A percentile compares a stretch with the other conserved stretches of the same genome.
These are phyloP conservation scores for Paramecium caudatum DNA, from an alignment of 73 alveolate species.

Conservation along the genomic window DNA sequence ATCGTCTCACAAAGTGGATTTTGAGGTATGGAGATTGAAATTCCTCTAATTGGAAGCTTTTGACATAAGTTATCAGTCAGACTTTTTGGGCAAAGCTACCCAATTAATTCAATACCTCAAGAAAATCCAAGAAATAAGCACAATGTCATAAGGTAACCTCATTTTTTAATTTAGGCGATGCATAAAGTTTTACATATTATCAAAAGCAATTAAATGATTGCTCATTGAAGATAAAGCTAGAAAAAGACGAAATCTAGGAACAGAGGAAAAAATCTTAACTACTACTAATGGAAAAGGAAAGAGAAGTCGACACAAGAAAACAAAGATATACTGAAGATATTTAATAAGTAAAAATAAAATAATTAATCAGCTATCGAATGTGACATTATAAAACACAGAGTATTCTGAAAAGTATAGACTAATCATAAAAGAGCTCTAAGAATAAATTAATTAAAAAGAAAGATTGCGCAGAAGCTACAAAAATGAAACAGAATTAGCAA, in stretches of 20 bases:
- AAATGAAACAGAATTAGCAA: conserved; percentile 26
- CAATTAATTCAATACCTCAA: neutral
- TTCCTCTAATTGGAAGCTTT: neutral
- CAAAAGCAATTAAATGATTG: neutral
- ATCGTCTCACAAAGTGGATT: neutral
- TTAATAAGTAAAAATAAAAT: neutral
- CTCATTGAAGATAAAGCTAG: neutral
- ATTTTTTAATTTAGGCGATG: neutral
- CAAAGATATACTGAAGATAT: neutral
- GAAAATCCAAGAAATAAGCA: neutral
- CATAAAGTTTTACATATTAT: neutral
- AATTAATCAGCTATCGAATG: neutral
- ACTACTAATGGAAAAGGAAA: too few species aligned
- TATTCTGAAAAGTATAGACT: too few species aligned
- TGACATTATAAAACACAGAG: neutral
- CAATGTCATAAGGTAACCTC: neutral
- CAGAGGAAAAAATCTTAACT: neutral
- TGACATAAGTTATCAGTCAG: neutral
- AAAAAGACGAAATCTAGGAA: neutral
- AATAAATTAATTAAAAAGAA: neutral
- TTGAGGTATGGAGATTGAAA: neutral
- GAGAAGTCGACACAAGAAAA: neutral
- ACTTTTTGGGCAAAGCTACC: conserved; percentile 21
- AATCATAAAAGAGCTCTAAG: too few species aligned
- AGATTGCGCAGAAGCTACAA: conserved; percentile 8